Evolutionary conservation across 768 basidiomycete genomes (phyloP), one percentile per base, ranked within the genome.

Genomic region (Pholiota microspora): DNA sequence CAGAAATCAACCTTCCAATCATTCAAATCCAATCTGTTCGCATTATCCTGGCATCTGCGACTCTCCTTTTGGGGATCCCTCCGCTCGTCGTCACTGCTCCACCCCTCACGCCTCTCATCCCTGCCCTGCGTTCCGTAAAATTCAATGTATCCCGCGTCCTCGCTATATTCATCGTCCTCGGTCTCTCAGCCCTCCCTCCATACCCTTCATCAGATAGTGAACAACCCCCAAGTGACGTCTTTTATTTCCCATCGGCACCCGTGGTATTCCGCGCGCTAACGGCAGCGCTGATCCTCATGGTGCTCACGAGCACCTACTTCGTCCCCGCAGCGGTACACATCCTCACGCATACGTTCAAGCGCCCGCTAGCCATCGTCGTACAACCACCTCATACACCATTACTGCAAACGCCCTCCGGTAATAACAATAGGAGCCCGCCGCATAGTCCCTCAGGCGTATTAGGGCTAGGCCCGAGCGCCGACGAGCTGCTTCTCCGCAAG

Each of bases 401-500:
- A 55, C 49, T 60, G 42, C 52, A 50, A 44, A 65, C 60, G 16
- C 60, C 60, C 35, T 55, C 57, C 10, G 48, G 61, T 23, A 28
- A 51, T 10, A 18, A 21, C 18, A 42, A 51, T 10, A 18, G 40
- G 40, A 42, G 40, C 21, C 7, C 40, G 12, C 18, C 40, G 7
- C 21, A 23, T 21, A 42, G 40, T 21, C 40, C 40, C 12, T 16
- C 10, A 21, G 40, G 21, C 12, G 40, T 64, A 21, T 66, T 64
- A 9, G 62, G 59, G 55, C 62, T 55, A 18, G 53, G 59, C 36
- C 42, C 75, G 35, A 69, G 74, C 12, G 69, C 75, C 16, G 88
- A 91, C 64, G 85, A 89, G 53, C 81, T 98, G 18, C 72, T 98
- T 28, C 84, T 89, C 62, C 79, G 89, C 57, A 98, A 98, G 73